Evolutionary conservation across 208 protist species (phyloP).

Genomic region (Willaertia magna): DNA sequence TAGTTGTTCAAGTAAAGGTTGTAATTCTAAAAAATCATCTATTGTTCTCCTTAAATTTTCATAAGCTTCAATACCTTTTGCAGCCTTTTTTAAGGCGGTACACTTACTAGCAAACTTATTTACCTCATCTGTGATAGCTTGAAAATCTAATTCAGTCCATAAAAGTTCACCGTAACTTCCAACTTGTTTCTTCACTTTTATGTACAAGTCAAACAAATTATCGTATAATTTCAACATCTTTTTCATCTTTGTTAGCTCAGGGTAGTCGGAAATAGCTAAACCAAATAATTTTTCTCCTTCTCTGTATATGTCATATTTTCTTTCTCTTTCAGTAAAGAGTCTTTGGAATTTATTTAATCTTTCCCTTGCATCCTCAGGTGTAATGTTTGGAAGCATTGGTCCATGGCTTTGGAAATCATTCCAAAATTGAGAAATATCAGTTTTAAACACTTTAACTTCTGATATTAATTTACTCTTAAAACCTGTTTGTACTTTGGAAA

Average conservation of each 20-base stretch:
- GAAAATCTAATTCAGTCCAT: conserved; percentile 82
- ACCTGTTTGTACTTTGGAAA: conserved; percentile 68
- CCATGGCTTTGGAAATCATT: conserved; percentile 86
- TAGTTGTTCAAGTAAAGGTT: conserved; percentile 77
- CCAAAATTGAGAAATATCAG: conserved; percentile 74
- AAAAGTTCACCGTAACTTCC: conserved; percentile 80
- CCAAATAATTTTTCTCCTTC: conserved; percentile 89
- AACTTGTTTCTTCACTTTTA: conserved; percentile 79
- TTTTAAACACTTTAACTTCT: conserved; percentile 76
- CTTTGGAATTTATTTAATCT: conserved; percentile 83
- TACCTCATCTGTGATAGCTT: conserved; percentile 74
- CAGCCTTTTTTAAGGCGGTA: conserved; percentile 69
- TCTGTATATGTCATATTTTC: conserved; percentile 77
- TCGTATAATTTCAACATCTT: conserved; percentile 81
- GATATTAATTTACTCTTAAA: conserved; percentile 80
- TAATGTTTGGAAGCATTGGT: conserved; percentile 79
- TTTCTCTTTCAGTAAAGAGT: conserved; percentile 82
- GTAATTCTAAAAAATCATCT: conserved; percentile 80
- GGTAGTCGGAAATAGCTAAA: conserved; percentile 77
- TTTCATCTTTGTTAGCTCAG: conserved; percentile 74
- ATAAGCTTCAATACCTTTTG: conserved; percentile 83
- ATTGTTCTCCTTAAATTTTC: conserved; percentile 81
- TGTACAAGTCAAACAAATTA: conserved; percentile 84
- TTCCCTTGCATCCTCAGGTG: conserved; percentile 80
- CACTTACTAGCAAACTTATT: conserved; percentile 48